phyloP scores from a whole-genome alignment of 179 eudicot genomes.

The Spinacia oleracea region DNA sequence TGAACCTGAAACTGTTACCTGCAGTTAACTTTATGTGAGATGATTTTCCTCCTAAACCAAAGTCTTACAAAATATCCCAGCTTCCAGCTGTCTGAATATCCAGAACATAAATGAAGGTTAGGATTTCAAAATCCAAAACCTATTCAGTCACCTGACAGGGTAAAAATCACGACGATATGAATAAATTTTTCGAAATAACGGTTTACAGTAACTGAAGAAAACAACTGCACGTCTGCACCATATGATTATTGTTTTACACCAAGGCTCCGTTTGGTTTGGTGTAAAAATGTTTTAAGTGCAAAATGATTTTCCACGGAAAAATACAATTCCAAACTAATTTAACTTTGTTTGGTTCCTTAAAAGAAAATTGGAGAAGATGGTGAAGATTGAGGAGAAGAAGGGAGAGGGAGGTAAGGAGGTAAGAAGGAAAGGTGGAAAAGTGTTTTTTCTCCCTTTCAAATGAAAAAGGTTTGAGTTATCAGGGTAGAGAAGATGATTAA shows the following conservation, averaged over 20 bases:
- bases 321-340: too few species aligned
- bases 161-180: background rate
- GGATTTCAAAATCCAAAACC: background rate
- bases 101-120: background rate
- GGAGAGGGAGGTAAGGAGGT: too few species aligned
- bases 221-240: background rate
- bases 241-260: background rate
- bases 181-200: background rate
- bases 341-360: too few species aligned
- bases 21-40: conserved; percentile 36
- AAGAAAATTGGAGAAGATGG: too few species aligned
- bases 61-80: background rate
- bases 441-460: too few species aligned
- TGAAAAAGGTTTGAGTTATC: too few species aligned
- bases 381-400: too few species aligned
- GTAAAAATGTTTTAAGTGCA: too few species aligned
- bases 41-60: conserved; percentile 13
- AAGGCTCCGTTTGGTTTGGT: too few species aligned
- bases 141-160: background rate
- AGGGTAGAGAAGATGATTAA: background rate
- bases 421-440: too few species aligned
- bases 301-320: too few species aligned
- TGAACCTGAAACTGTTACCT: conserved; percentile 92
- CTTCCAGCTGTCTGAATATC: background rate
- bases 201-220: background rate